These are phyloP conservation scores for Tuber microsphaerosporum DNA, from an alignment of 495 filamentous ascomycete genomes.

Conservation along the genomic window DNA sequence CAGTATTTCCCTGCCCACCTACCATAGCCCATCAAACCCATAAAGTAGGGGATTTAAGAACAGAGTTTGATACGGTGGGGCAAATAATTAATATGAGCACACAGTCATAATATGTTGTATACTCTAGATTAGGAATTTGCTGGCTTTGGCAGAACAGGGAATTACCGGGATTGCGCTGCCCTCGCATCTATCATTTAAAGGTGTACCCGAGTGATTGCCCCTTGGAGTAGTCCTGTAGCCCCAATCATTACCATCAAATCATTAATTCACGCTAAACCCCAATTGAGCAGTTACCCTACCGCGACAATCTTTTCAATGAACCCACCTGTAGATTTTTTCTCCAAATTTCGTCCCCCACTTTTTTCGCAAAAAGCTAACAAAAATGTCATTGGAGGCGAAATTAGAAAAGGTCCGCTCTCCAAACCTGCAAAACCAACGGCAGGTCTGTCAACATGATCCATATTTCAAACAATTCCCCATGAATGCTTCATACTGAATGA, in stretches of 20 bases:
- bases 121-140: no score
- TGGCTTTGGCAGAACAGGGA: no score
- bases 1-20: background rate
- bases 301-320: background rate
- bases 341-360: background rate
- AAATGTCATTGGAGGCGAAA: slow-evolving; percentile 65
- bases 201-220: no score
- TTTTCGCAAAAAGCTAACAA: background rate
- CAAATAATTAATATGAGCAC: no score
- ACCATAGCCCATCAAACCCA: background rate
- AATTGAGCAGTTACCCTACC: slow-evolving; percentile 15
- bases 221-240: no score
- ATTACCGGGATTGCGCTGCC: no score
- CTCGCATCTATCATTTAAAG: no score
- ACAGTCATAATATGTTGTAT: no score
- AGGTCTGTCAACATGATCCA: slow-evolving; percentile 51
- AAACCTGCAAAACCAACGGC: slow-evolving; percentile 89
- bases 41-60: background rate
- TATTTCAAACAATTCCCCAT: background rate
- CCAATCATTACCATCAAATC: no score
- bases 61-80: no score
- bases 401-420: slow-evolving; percentile 93
- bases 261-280: background rate
- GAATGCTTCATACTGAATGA: slow-evolving; percentile 12
- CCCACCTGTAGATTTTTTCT: slow-evolving; percentile 16